Base-by-base conservation (phyloP, 1,139 yeast genomes). In the Saccharomyces pastorianus region DNA sequence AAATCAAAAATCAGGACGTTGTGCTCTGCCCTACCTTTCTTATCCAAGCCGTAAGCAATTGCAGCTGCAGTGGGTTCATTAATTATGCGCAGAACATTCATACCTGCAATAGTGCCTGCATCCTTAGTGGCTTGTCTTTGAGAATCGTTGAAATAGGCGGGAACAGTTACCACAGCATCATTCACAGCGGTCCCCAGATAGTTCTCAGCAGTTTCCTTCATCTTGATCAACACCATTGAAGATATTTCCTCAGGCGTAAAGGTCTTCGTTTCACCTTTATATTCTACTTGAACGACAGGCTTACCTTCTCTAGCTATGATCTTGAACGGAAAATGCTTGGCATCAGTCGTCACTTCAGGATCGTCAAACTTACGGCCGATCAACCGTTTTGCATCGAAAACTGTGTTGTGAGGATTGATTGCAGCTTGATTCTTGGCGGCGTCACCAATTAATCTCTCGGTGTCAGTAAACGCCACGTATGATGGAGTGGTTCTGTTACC, bases 51-150 rank as follows among this genome's bases (percentile, higher is more conserved):
- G 76, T 90, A 90, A 59, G 97, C 97, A 73, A 90, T 88, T 56
- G 97, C 97, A 59, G 97, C 97, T 52, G 97, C 97, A 55, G 97
- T 90, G 60, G 97, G 97, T 78, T 90, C 97, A 73, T 90, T 90
- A 64, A 90, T 95, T 69, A 90, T 90, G 78, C 97, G 86, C 71
- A 90, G 81, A 57, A 90, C 95, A 68, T 87, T 89, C 71, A 90
- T 82, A 65, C 97, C 97, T 50, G 96, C 95, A 78, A 90, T 90
- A 59, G 88, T 80, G 77, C 96, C 97, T 54, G 97, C 96, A 73
- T 90, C 96, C 79, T 90, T 90, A 61, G 97, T 90, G 59, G 97
- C 97, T 75, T 90, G 96, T 78, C 97, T 85, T 77, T 90, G 98
- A 58, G 97, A 95, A 75, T 90, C 97, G 73, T 90, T 91, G 79